Evolutionary conservation across 2,329 filamentous ascomycete genomes (phyloP), one percentile per base, ranked within the genome.

Genomic region (Diaporthe caulivora): DNA sequence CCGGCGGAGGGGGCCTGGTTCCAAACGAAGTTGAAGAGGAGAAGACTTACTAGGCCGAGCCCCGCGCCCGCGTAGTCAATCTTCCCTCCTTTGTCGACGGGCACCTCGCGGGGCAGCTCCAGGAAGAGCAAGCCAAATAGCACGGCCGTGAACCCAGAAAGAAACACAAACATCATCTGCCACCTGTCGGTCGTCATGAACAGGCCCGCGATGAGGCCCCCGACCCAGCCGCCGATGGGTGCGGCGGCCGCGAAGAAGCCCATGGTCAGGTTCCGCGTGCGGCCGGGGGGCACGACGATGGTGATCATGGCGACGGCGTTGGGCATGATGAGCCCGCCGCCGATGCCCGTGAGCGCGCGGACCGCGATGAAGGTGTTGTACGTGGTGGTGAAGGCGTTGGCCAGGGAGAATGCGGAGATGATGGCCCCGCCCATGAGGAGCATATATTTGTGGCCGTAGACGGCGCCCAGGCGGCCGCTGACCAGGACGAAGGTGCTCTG

Each of bases 401-500:
- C 79, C 1, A 89, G 76, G 0, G 84, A 84, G 75, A 84, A 88
- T 7, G 87, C 21, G 7, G 81, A 77, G 29, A 87, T 84, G 76
- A 84, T 83, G 9, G 78, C 76, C 13, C 82, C 84, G 9, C 87
- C 88, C 0, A 82, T 72, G 1, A 88, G 76, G 1, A 88, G 81
- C 21, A 88, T 78, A 7, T 82, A 82, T 69, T 86, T 86, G 77
- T 89, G 87, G 5, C 88, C 89, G 75, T 86, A 88, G 1, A 90
- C 80, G 58, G 87, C 85, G 0, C 87, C 88, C 1, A 90, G 80
- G 0, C 88, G 84, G 8, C 88, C 88, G 9, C 83, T 85, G 3
- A 88, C 82, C 0, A 90, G 80, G 21, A 90, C 87, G 73, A 90
- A 89, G 2, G 87, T 84, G 3, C 88, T 85, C 75, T 88, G 86